Evolutionary conservation across 768 basidiomycete species (phyloP), one percentile per base, ranked within the genome.

Genomic region (Daedaleopsis sinensis): DNA sequence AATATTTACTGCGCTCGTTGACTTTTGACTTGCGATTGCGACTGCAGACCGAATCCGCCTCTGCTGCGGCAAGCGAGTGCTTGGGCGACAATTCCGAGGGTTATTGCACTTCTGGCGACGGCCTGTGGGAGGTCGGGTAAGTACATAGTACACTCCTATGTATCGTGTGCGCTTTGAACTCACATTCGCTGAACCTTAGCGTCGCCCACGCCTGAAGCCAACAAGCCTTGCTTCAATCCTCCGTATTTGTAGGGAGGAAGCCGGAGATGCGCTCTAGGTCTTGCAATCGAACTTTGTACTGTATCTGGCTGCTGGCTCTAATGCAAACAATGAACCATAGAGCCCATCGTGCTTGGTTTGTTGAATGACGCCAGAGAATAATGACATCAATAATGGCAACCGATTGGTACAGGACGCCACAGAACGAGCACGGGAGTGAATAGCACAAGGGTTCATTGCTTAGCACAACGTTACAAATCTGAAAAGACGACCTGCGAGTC

Each of bases 31-130:
- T 50, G n/a, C 24, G 13, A 1, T 16, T 18, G 27, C 27, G 23
- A 15, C 16, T 13, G 3, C 49, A 68, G 67, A 52, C 61, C 0
- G 52, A 62, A 39, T 44, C 39, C 16, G 65, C 63, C 4, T 64
- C 63, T n/a, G 60, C 63, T 2, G 58, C 66, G 32, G 66, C 46
- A 44, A 64, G 52, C n/a, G 44, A 50, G 52, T 70, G 68, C 61
- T 58, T 66, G 58, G 65, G 27, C 68, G 58, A 63, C 68, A 10
- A 57, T 35, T 58, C 61, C 24, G 57, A 57, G 47, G 66, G 61
- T 6, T 39, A 65, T 15, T 67, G 66, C 53, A 47, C 56, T 13
- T 16, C 63, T 0, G 24, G 55, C 15, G 59, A 63, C 23, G 49
- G 49, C 8, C n/a, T 38, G 13, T 68, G 67, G 65, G 58, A 62